phyloP scores from a whole-genome alignment of 1,284 basidiomycete species.

The Melampsora americana region DNA sequence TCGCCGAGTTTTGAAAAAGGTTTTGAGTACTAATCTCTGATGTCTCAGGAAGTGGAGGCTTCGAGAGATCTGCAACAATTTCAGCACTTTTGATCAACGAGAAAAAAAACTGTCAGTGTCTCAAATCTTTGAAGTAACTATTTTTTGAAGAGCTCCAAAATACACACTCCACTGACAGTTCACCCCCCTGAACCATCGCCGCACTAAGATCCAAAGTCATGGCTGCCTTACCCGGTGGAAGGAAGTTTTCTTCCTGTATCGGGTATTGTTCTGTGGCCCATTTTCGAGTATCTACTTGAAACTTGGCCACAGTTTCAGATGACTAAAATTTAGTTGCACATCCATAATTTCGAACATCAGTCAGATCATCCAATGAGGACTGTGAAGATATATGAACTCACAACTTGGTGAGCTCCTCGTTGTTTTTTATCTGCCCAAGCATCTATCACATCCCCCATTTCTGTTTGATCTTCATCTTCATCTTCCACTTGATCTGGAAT shows the following conservation, averaged over 20 bases:
- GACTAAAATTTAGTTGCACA: background rate
- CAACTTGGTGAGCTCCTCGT: background rate
- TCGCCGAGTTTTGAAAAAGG: background rate
- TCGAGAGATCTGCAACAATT: background rate
- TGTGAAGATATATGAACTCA: background rate
- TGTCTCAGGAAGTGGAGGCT: slow-evolving; percentile 19
- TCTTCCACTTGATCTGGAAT: background rate
- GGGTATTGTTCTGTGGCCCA: slow-evolving; percentile 7
- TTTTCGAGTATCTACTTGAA: background rate
- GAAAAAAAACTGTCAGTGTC: background rate
- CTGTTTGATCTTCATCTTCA: background rate
- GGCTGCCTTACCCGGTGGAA: slow-evolving; percentile 8
- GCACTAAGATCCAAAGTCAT: slow-evolving; percentile 15
- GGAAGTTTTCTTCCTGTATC: slow-evolving; percentile 6
- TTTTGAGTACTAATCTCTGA: slow-evolving; percentile 16
- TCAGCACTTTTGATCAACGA: background rate
- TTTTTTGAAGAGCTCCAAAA: background rate
- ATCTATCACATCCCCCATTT: slow-evolving; percentile 4
- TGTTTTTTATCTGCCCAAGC: slow-evolving; percentile 19
- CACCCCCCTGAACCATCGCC: background rate
- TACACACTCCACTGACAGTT: slow-evolving; percentile 21
- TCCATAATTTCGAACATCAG: background rate
- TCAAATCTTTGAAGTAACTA: too few relatives aligned
- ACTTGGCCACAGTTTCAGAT: background rate
- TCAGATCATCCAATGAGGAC: background rate